phyloP scores from a whole-genome alignment of 306 rosid genomes.

The Malus sylvestris region DNA sequence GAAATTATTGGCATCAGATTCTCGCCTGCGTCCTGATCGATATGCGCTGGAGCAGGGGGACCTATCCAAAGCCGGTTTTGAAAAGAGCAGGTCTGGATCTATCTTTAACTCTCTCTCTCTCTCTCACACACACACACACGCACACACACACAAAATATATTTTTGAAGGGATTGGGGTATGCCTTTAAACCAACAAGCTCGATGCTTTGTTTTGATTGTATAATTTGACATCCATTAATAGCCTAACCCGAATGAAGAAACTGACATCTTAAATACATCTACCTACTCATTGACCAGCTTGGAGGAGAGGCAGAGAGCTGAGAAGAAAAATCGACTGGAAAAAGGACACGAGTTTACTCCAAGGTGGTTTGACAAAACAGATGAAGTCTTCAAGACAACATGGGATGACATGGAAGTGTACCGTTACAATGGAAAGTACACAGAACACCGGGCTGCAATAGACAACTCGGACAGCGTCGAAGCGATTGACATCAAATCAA shows the following conservation, averaged over 20 bases:
- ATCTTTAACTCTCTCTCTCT: conserved; percentile 26
- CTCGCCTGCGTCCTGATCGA: conserved; percentile 92
- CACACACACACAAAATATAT: background rate
- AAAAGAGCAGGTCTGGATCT: conserved; percentile 65
- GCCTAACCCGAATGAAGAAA: background rate
- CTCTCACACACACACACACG: background rate
- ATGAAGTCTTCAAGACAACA: conserved; percentile 56
- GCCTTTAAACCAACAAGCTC: background rate
- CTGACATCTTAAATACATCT: conserved; percentile 6
- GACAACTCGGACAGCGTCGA: conserved; percentile 38
- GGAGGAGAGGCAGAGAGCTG: conserved; percentile 82
- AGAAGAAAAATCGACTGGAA: conserved; percentile 57
- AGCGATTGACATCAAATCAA: conserved; percentile 27
- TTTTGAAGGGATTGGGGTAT: background rate
- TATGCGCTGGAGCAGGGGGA: conserved; percentile 80
- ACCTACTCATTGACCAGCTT: conserved; percentile 32
- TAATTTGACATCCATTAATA: background rate
- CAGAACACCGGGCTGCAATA: conserved; percentile 41
- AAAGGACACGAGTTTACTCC: conserved; percentile 49
- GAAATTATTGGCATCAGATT: conserved; percentile 78
- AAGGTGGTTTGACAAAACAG: conserved; percentile 67
- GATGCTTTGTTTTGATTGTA: background rate
- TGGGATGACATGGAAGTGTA: conserved; percentile 84
- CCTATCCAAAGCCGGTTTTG: conserved; percentile 76
- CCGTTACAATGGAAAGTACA: conserved; percentile 60